A percentile compares a stretch with the other conserved stretches of the same genome.
phyloP scores from a whole-genome alignment of 2,329 filamentous ascomycete species.

The Aspergillus tanneri region DNA sequence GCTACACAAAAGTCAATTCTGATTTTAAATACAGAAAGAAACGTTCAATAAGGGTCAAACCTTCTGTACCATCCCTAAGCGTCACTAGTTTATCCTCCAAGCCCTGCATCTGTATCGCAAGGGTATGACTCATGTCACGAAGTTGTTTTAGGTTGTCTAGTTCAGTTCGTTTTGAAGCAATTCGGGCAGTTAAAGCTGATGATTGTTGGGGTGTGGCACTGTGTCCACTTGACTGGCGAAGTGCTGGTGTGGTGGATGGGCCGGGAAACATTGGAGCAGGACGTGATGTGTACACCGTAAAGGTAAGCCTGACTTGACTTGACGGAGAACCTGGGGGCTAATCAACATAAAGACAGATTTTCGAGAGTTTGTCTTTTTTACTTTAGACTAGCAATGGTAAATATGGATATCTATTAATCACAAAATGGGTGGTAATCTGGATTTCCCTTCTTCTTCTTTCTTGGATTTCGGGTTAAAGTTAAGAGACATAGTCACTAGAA shows the following conservation, averaged over 20 bases:
- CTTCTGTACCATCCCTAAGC: slow-evolving; percentile 62
- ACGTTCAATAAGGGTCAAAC: slow-evolving; percentile 32
- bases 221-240: slow-evolving; percentile 33
- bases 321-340: background rate
- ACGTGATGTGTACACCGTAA: slow-evolving; percentile 40
- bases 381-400: too few relatives aligned
- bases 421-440: too few relatives aligned
- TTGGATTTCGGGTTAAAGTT: too few relatives aligned
- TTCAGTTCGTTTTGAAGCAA: slow-evolving; percentile 63
- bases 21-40: background rate
- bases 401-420: too few relatives aligned
- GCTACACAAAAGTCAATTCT: slow-evolving; percentile 43
- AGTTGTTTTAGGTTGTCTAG: slow-evolving; percentile 62
- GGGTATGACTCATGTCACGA: slow-evolving; percentile 60
- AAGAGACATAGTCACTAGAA: too few relatives aligned
- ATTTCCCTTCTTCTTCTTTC: too few relatives aligned
- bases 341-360: background rate
- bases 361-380: background rate
- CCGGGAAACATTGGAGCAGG: slow-evolving; percentile 34
- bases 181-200: slow-evolving; percentile 59
- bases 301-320: background rate
- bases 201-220: slow-evolving; percentile 49
- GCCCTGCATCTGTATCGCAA: slow-evolving; percentile 63
- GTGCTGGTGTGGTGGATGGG: slow-evolving; percentile 25
- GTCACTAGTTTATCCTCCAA: slow-evolving; percentile 62